phyloP scores from a whole-genome alignment of 2,329 filamentous ascomycete genomes.

The Cladosporium oxysporum region DNA sequence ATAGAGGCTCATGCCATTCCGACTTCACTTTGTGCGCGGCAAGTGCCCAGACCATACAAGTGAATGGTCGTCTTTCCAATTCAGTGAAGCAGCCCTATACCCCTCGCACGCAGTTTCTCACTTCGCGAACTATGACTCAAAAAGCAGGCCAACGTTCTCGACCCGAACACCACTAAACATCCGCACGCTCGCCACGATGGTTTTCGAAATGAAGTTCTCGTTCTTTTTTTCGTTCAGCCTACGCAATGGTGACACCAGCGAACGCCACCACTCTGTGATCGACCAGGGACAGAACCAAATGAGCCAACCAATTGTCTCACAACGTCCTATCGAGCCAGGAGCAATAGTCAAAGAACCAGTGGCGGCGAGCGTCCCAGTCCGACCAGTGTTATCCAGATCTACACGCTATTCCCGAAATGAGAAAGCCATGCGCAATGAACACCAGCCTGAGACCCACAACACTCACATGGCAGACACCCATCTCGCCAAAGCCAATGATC shows the following conservation, averaged over 20 bases:
- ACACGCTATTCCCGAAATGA: background rate
- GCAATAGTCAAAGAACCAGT: background rate
- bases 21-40: background rate
- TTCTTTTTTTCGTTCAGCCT: background rate
- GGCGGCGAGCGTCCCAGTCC: background rate
- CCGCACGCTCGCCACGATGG: background rate
- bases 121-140: background rate
- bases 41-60: background rate
- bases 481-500: background rate
- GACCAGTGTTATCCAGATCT: background rate
- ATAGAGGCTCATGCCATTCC: background rate
- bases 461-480: background rate
- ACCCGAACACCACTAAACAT: background rate
- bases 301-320: background rate
- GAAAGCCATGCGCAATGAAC: background rate
- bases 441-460: background rate
- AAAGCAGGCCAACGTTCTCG: background rate
- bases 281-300: background rate
- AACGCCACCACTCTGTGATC: background rate
- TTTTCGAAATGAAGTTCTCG: constrained; percentile 1
- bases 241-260: background rate
- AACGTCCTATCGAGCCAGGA: background rate
- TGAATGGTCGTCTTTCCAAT: background rate
- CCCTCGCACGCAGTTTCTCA: background rate
- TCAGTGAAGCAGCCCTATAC: background rate